Base-by-base conservation (phyloP, 2,329 filamentous ascomycete species). In the Chlorencoelia australis region DNA sequence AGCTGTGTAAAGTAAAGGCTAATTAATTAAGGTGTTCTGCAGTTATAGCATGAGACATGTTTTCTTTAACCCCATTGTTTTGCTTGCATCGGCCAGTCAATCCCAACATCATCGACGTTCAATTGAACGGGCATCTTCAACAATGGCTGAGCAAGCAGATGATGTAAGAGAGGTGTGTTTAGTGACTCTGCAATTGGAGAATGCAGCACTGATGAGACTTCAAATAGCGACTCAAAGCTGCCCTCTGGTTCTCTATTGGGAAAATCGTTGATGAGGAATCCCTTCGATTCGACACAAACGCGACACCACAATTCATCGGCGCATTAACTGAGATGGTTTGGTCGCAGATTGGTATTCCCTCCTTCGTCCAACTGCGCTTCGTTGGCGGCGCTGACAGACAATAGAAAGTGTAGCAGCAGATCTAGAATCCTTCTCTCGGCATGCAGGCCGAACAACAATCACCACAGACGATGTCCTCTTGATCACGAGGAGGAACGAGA, bases 291-390 rank as follows among this genome's bases (percentile, higher is more conserved):
- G 76, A 83, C 54, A 72, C 85, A 45, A 95, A 94, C 59, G 85
- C 88, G 5, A 94, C 89, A 17, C 85, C 85, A 2, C 86, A 94
- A 54, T 94, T 93, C 59, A 93, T 93, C 48, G 86, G 81, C 7
- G 75, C 82, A 0, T 59, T 93, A 54, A 91, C 84, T 1, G 87
- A 94, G 59, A 73, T 94, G 59, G 81, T 89, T 6, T 94, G 84
- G 77, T 73, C 78, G 1, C 87, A 94, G 49, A 82, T 94, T 34
- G 82, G 86, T 89, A 68, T 30, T 61, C 30, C 24, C 29, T 13
- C 15, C 11, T 31, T n/a, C 17, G 11, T 31, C 28, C 19, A 18
- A 25, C 24, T 15, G 22, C 25, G 14, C 11, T 26, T 13, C n/a
- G 7, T 41, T 18, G n/a, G n/a, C n/a, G n/a, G n/a, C n/a, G n/a